Percentiles rank a stretch among this genome's conserved stretches.
Evolutionary conservation across 2,329 filamentous ascomycete genomes (phyloP).

Genomic region (Onygenales sp.): DNA sequence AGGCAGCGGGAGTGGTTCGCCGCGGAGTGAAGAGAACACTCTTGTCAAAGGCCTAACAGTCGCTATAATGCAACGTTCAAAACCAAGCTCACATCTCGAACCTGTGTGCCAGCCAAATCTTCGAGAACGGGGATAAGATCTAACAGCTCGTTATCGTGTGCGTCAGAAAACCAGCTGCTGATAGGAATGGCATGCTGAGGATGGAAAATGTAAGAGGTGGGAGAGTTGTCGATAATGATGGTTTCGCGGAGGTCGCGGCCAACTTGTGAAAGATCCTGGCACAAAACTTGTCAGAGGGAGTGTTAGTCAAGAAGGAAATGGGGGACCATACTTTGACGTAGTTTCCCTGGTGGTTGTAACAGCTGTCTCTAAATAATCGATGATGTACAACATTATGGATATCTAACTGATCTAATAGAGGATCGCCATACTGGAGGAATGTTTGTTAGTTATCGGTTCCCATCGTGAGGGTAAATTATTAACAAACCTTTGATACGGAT

Average conservation of each 20-base stretch:
- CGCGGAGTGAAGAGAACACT: neutral
- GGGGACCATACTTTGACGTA: slow-evolving; percentile 66
- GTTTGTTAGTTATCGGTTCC: slow-evolving; percentile 9
- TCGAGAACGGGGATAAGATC: slow-evolving; percentile 97
- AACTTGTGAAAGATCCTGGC: slow-evolving; percentile 81
- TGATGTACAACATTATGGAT: slow-evolving; percentile 97
- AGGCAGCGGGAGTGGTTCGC: no score
- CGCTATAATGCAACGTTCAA: slow-evolving; percentile 70
- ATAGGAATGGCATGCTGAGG: slow-evolving; percentile 97
- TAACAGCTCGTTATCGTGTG: slow-evolving; percentile 95
- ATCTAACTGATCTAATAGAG: slow-evolving; percentile 88
- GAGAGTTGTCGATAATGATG: slow-evolving; percentile 99
- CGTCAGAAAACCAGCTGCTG: slow-evolving; percentile 99
- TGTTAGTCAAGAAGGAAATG: neutral
- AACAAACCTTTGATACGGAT: slow-evolving; percentile 83
- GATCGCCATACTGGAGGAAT: slow-evolving; percentile 72
- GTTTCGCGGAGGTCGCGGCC: slow-evolving; percentile 92
- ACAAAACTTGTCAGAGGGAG: neutral
- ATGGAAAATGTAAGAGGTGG: slow-evolving; percentile 98
- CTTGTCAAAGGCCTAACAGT: slow-evolving; percentile 4
- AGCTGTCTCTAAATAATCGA: slow-evolving; percentile 92
- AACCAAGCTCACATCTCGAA: slow-evolving; percentile 93
- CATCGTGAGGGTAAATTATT: neutral
- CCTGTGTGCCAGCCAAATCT: slow-evolving; percentile 79
- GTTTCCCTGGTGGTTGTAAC: slow-evolving; percentile 98